Percentiles rank a stretch among this genome's conserved stretches.
Conservation (phyloP, 1,284 basidiomycete species). For the Phylloboletellus chloephorus region DNA sequence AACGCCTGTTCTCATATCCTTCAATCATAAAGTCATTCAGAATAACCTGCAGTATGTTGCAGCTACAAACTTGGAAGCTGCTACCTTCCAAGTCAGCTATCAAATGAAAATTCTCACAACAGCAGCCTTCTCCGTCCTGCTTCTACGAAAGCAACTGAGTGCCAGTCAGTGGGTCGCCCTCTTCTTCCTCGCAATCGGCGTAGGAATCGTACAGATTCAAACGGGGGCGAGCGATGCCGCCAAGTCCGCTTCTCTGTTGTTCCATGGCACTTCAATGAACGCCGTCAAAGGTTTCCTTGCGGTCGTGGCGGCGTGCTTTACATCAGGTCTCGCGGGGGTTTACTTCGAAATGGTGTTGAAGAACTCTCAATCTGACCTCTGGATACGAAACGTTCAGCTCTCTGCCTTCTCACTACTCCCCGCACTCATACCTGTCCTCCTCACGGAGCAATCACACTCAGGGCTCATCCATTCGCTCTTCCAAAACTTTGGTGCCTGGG, state of each 20-base stretch:
- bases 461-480: constrained; percentile 48
- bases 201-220: constrained; percentile 92
- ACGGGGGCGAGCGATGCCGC: constrained; percentile 37
- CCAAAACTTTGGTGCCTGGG: constrained; percentile 81
- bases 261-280: constrained; percentile 57
- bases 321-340: constrained; percentile 95
- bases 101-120: constrained; percentile 99
- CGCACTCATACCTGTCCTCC: constrained; percentile 79
- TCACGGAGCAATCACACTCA: constrained; percentile 41
- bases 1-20: constrained; percentile 1
- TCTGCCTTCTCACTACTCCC: constrained; percentile 92
- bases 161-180: constrained; percentile 81
- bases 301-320: constrained; percentile 89
- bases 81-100: constrained; percentile 93
- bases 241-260: constrained; percentile 31
- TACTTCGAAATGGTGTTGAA: constrained; percentile 99
- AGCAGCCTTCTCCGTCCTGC: constrained; percentile 86
- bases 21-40: constrained; percentile 63
- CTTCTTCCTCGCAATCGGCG: constrained; percentile 82
- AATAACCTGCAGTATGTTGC: constrained; percentile 97
- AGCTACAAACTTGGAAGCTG: constrained; percentile 87
- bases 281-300: constrained; percentile 83
- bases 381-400: constrained; percentile 96
- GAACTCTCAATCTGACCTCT: constrained; percentile 82
- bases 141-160: constrained; percentile 78